These are phyloP conservation scores for Nothophoma quercina DNA, from an alignment of 2,329 filamentous ascomycete genomes.

Conservation along the genomic window DNA sequence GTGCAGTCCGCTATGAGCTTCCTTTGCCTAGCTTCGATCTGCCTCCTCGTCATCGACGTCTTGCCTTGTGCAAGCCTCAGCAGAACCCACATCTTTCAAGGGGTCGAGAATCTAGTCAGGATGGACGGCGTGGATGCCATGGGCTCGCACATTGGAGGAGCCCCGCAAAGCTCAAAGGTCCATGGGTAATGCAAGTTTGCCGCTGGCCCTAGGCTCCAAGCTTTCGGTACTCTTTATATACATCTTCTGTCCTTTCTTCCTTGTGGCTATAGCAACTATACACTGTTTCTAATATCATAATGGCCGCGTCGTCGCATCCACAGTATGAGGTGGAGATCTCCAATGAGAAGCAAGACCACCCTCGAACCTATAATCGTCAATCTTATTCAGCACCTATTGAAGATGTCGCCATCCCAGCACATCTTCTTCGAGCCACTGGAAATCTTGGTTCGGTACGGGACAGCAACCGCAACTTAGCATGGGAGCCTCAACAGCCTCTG, in stretches of 20 bases:
- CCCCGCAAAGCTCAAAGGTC: constrained; percentile 12
- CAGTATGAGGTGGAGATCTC: not conserved
- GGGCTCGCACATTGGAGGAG: constrained; percentile 9
- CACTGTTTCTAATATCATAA: constrained; percentile 14
- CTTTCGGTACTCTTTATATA: constrained; percentile 11
- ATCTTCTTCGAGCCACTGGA: constrained; percentile 29
- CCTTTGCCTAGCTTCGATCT: constrained; percentile 9
- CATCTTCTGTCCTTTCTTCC: not conserved
- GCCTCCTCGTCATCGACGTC: constrained; percentile 8
- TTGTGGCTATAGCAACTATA: not conserved
- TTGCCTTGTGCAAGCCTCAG: not conserved
- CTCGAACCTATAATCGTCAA: constrained; percentile 6
- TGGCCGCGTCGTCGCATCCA: not conserved
- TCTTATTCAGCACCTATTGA: constrained; percentile 16
- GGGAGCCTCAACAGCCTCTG: constrained; percentile 26
- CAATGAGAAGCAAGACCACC: constrained; percentile 13
- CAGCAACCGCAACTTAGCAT: constrained; percentile 14
- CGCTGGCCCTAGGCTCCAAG: constrained; percentile 1
- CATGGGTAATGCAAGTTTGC: constrained; percentile 16
- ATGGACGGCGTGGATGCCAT: constrained; percentile 6
- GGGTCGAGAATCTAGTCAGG: not conserved
- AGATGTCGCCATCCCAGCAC: constrained; percentile 32
- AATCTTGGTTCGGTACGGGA: constrained; percentile 28
- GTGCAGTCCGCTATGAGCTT: not conserved
- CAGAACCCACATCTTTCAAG: constrained; percentile 5